Percentiles rank a stretch among this genome's conserved stretches.
Evolutionary conservation across 345 rosid species (phyloP).

Genomic region (Eutrema yunnanense): DNA sequence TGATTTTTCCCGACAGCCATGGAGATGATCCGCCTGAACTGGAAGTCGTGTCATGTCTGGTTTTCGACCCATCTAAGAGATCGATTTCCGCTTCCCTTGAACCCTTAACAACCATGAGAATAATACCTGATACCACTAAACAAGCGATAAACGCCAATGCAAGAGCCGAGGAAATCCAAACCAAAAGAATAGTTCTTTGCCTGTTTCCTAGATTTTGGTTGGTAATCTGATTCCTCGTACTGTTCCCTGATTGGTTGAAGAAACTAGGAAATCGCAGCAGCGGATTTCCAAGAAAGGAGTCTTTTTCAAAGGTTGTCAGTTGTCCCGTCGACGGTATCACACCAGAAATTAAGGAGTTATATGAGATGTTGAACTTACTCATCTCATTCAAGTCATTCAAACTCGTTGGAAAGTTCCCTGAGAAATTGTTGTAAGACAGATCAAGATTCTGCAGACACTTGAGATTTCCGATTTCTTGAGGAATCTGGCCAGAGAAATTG

Average conservation of each 20-base stretch:
- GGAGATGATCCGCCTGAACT: conserved; percentile 72
- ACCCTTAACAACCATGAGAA: conserved; percentile 36
- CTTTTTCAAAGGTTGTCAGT: conserved; percentile 62
- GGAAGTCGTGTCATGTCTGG: conserved; percentile 42
- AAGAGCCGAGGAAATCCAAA: conserved; percentile 39
- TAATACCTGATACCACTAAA: conserved; percentile 41
- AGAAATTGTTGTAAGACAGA: conserved; percentile 75
- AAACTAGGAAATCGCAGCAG: conserved; percentile 46
- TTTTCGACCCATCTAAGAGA: conserved; percentile 48
- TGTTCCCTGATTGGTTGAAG: conserved; percentile 30
- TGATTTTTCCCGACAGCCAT: conserved; percentile 63
- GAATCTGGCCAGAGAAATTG: conserved; percentile 59
- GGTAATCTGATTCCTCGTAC: background rate
- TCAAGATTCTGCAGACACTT: conserved; percentile 79
- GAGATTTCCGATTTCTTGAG: conserved; percentile 50
- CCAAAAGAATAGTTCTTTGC: conserved; percentile 23
- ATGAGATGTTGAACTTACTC: conserved; percentile 83
- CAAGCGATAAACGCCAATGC: conserved; percentile 33
- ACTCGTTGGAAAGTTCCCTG: conserved; percentile 66
- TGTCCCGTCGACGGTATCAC: conserved; percentile 67
- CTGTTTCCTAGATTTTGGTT: conserved; percentile 15
- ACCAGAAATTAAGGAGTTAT: conserved; percentile 68
- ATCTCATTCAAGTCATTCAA: conserved; percentile 51
- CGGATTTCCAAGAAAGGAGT: conserved; percentile 76
- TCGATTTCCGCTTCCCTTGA: conserved; percentile 34